Base-by-base conservation (phyloP, 306 rosid genomes). In the Sicyos baderoa region DNA sequence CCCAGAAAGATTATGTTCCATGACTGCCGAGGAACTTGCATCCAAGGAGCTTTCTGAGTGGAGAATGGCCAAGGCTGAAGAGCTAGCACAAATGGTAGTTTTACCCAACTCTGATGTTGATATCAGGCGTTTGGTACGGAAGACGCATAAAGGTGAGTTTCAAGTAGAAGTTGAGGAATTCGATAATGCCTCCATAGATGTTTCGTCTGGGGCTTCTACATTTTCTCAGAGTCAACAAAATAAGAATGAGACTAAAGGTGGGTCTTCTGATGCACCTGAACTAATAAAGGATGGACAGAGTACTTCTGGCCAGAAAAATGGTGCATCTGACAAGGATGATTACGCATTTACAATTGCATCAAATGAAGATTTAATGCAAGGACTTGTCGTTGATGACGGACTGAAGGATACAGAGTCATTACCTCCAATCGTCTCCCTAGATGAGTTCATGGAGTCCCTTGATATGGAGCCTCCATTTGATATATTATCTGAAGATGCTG, bases 31-130 rank as follows among this genome's bases (percentile, higher is more conserved):
- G 81, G 99, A 94, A 68, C 99, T 94, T 80, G 99, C 99, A 74
- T 94, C 99, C 6, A 85, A 94, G 84, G 97, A 94, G 86, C 99
- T 94, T 77, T 86, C 97, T 61, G 76, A 94, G 84, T 94, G 99
- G 99, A 86, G 99, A 79, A 85, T 86, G 87, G 99, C 99, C 9
- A 94, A 94, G 84, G 99, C 99, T n/a, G 99, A 94, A 79, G 97
- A 94, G 77, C 59, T 90, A 79, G 99, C 94, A 4, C 94, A 94
- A 76, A 94, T 94, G 97, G 95, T 90, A 62, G 91, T 94, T 72
- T 79, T 94, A 72, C 95, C 97, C 1, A 88, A 93, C 80, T 82
- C 91, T 17, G 99, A 86, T 52, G 89, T 76, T 75, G 97, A 94
- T 80, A 54, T 88, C 37, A 85, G 97, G 54, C 97, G 99, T 25